Conservation (phyloP, 73 alveolate genomes). For the Blepharisma stoltei region DNA sequence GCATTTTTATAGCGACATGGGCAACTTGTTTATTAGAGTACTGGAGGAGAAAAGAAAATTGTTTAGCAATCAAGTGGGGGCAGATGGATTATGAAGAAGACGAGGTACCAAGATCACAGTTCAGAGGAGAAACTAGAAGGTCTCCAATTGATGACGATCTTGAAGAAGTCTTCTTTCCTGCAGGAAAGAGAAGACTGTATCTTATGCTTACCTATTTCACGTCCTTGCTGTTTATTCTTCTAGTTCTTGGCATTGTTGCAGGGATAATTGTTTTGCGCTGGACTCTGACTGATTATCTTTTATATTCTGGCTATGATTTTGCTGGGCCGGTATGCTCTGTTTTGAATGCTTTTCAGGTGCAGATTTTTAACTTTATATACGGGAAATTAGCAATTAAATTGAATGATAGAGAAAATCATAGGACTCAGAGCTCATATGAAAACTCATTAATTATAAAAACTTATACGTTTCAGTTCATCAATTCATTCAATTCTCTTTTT, state of each 20-base stretch:
- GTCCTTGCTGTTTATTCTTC: neutral
- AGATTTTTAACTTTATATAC: conserved; percentile 47
- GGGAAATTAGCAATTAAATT: conserved; percentile 25
- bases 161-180: conserved; percentile 34
- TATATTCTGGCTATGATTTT: neutral
- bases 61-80: conserved; percentile 39
- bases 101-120: conserved; percentile 36
- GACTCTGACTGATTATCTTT: neutral
- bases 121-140: conserved; percentile 36
- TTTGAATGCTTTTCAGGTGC: conserved; percentile 35
- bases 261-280: neutral
- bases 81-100: conserved; percentile 47
- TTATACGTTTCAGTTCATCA: conserved; percentile 55
- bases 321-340: neutral
- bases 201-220: neutral
- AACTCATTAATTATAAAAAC: conserved; percentile 48
- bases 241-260: neutral
- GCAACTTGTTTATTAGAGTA: conserved; percentile 31
- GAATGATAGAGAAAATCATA: conserved; percentile 58
- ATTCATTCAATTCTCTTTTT: conserved; percentile 57
- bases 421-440: conserved; percentile 52
- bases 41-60: conserved; percentile 33
- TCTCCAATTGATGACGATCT: conserved; percentile 38
- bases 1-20: conserved; percentile 23
- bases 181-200: neutral